Percentiles rank a stretch among this genome's conserved stretches.
Evolutionary conservation across 2,329 filamentous ascomycete species (phyloP).

Genomic region (Fusarium sp.): DNA sequence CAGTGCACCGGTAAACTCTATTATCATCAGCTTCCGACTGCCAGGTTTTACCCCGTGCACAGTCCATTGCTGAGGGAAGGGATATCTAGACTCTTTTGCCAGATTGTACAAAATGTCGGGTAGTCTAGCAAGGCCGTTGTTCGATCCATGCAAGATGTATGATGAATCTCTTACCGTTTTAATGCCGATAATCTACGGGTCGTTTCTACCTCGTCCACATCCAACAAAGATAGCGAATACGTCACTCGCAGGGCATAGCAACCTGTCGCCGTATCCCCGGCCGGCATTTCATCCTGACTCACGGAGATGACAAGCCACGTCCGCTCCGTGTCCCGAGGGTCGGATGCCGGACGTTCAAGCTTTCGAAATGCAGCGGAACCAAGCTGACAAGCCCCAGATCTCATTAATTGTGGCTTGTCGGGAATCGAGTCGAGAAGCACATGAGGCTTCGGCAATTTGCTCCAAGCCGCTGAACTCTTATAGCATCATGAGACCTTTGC

Average conservation of each 20-base stretch:
- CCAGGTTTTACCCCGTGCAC: background rate
- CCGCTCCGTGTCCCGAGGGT: conserved; percentile 23
- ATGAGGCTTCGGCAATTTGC: background rate
- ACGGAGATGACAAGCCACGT: conserved; percentile 15
- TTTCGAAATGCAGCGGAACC: conserved; percentile 11
- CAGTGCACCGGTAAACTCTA: conserved; percentile 8
- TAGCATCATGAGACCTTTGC: conserved; percentile 7
- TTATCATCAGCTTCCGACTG: background rate
- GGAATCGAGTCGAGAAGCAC: background rate
- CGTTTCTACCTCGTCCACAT: too few relatives aligned
- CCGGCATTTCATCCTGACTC: background rate
- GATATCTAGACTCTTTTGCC: background rate
- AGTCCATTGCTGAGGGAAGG: background rate
- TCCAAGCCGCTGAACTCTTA: conserved; percentile 1
- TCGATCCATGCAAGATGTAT: too few relatives aligned
- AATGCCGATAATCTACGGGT: background rate
- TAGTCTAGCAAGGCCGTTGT: background rate
- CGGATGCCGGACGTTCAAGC: conserved; percentile 7
- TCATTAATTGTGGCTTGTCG: conserved; percentile 12
- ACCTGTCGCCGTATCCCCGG: background rate
- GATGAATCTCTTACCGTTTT: background rate
- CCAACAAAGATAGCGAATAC: background rate
- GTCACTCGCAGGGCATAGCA: background rate
- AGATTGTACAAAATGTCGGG: background rate
- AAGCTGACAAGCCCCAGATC: conserved; percentile 4